Base-by-base conservation (phyloP, 2,329 filamentous ascomycete genomes). In the Exophiala sideris region DNA sequence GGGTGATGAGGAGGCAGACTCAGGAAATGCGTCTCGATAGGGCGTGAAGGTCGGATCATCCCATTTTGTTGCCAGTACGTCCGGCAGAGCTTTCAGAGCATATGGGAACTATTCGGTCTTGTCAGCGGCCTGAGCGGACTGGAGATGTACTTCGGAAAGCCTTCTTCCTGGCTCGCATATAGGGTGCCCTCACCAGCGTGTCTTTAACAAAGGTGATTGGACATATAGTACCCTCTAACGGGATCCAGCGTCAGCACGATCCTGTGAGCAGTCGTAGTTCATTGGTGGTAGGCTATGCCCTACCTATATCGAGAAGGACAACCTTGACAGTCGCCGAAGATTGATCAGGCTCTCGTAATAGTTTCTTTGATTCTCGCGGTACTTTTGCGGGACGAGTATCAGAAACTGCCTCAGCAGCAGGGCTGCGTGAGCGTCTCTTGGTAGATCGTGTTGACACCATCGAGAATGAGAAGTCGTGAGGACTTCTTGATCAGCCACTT, bases 211-310 rank as follows among this genome's bases (percentile, higher is more conserved):
- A 61, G 8, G 45, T 54, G 16, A 61, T 61, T 8, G 59, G 59
- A 45, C 59, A 61, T 50, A 61, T 54, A n/a, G 59, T 61, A 20
- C 59, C 59, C 52, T 61, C 59, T 61, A 48, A 41, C 21, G 3
- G 5, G n/a, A 5, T 34, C 11, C 2, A 18, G 4, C 18, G 45
- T 53, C 34, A 57, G 49, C 33, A 24, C 12, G 24, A 20, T 4
- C 32, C 16, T 34, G 1, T 18, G 38, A 9, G 36, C 14, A 8
- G 29, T 7, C 10, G 14, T 18, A 38, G 8, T 38, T 7, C 9
- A 14, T 18, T 21, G 16, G 9, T n/a, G 12, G 4, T 14, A 18
- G 11, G 42, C 14, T 10, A 12, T 29, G 33, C 12, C 54, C 11
- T 35, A 56, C 54, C 54, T 48, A 56, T 56, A 45, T 56, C 54